These are phyloP conservation scores for Trichoderma sp. DNA, from an alignment of 2,329 filamentous ascomycete genomes.

Conservation along the genomic window DNA sequence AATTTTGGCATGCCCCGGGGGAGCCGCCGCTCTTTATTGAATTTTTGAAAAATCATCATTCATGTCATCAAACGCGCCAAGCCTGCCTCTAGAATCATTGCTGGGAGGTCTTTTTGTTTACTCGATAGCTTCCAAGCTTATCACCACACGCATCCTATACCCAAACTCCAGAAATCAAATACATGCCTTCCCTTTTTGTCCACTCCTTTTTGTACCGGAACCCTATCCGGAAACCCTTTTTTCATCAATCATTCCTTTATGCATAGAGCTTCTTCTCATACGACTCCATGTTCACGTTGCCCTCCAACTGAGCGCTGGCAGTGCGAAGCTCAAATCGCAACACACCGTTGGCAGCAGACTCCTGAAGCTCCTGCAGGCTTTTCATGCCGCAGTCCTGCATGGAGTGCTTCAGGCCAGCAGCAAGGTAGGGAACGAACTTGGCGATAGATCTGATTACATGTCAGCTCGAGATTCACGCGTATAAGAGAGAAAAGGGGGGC, in stretches of 20 bases:
- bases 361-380: conserved; percentile 74
- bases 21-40: conserved; percentile 4
- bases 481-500: not conserved
- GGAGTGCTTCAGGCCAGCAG: conserved; percentile 94
- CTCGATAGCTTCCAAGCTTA: conserved; percentile 15
- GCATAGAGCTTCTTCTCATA: conserved; percentile 99
- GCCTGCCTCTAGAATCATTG: conserved; percentile 15
- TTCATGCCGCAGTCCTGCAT: conserved; percentile 90
- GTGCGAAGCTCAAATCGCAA: conserved; percentile 94
- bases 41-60: not conserved
- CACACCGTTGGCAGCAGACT: conserved; percentile 67
- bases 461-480: conserved; percentile 30
- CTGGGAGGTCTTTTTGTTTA: conserved; percentile 20
- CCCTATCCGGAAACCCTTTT: conserved; percentile 18
- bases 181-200: not conserved
- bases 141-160: conserved; percentile 8
- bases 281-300: conserved; percentile 96
- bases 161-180: conserved; percentile 22
- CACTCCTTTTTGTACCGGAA: not conserved
- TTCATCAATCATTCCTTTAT: conserved; percentile 44
- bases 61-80: conserved; percentile 18
- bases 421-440: conserved; percentile 94
- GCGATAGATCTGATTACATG: conserved; percentile 64
- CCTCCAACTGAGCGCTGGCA: conserved; percentile 91
- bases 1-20: conserved; percentile 10